These are phyloP conservation scores for Coemansia sp. DNA, from an alignment of 192 early-diverging fungal genomes.

Conservation along the genomic window DNA sequence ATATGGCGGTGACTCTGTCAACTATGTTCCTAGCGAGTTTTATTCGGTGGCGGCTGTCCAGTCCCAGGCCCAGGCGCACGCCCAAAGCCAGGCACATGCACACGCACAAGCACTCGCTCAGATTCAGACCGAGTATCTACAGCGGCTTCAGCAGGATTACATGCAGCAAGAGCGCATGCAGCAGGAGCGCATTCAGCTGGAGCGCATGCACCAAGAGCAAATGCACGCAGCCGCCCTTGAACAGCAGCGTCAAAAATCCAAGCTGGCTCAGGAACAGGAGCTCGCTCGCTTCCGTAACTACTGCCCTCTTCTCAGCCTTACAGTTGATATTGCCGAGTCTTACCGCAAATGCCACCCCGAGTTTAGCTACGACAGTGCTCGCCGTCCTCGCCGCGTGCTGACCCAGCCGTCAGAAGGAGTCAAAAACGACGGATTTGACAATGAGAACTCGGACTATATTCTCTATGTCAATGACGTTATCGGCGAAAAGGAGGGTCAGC, in stretches of 20 bases:
- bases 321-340: constrained; percentile 61
- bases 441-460: constrained; percentile 94
- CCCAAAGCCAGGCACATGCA: constrained; percentile 10
- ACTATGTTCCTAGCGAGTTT: constrained; percentile 10
- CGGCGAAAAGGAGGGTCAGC: constrained; percentile 82
- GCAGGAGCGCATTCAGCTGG: constrained; percentile 24
- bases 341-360: constrained; percentile 77
- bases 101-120: constrained; percentile 21
- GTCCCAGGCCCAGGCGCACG: constrained; percentile 8
- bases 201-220: constrained; percentile 10
- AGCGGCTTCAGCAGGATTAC: constrained; percentile 20
- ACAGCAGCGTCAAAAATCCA: constrained; percentile 31
- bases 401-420: constrained; percentile 90
- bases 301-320: constrained; percentile 56
- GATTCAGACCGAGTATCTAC: constrained; percentile 29
- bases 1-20: not conserved
- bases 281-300: constrained; percentile 32
- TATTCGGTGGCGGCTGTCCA: constrained; percentile 2
- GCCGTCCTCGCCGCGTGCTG: constrained; percentile 84
- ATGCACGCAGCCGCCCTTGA: constrained; percentile 10
- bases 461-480: constrained; percentile 94
- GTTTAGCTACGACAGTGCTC: constrained; percentile 71
- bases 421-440: constrained; percentile 90
- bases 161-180: constrained; percentile 18
- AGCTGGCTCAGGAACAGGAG: constrained; percentile 37